Percentiles rank a stretch among this genome's conserved stretches.
Evolutionary conservation across 75 land plant genomes (phyloP).

Genomic region (Ceratopteris richardii): DNA sequence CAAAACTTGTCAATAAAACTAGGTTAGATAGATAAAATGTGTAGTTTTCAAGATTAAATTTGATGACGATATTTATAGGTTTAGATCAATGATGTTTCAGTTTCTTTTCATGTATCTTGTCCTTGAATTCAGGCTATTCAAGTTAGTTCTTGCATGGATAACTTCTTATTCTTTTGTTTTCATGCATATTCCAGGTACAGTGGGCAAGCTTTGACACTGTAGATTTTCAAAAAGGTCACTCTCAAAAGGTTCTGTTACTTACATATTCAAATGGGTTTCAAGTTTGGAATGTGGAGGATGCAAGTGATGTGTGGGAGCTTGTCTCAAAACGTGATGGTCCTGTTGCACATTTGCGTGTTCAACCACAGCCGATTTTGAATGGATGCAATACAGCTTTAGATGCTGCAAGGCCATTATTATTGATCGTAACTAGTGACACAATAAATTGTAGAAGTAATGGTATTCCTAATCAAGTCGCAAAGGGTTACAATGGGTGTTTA

Average conservation of each 20-base stretch:
- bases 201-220: conserved; percentile 92
- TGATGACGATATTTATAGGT: background rate
- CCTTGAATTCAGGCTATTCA: background rate
- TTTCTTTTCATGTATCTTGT: too few relatives aligned
- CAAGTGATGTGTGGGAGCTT: conserved; percentile 59
- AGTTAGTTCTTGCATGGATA: background rate
- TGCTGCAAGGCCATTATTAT: conserved; percentile 53
- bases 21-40: background rate
- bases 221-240: conserved; percentile 41
- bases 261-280: conserved; percentile 79
- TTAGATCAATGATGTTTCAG: too few relatives aligned
- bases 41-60: background rate
- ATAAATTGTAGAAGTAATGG: conserved; percentile 14
- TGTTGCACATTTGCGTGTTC: conserved; percentile 70
- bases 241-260: conserved; percentile 56
- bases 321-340: conserved; percentile 80
- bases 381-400: conserved; percentile 37
- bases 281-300: conserved; percentile 90
- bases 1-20: background rate
- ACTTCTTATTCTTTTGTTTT: background rate
- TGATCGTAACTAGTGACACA: conserved; percentile 47
- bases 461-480: conserved; percentile 22
- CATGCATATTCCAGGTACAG: conserved; percentile 47
- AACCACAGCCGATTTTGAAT: conserved; percentile 46
- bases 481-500: conserved; percentile 25